Evolutionary conservation across 805 yeast genomes (phyloP), one percentile per base, ranked within the genome.

Genomic region (Zygosaccharomyces siamensis): DNA sequence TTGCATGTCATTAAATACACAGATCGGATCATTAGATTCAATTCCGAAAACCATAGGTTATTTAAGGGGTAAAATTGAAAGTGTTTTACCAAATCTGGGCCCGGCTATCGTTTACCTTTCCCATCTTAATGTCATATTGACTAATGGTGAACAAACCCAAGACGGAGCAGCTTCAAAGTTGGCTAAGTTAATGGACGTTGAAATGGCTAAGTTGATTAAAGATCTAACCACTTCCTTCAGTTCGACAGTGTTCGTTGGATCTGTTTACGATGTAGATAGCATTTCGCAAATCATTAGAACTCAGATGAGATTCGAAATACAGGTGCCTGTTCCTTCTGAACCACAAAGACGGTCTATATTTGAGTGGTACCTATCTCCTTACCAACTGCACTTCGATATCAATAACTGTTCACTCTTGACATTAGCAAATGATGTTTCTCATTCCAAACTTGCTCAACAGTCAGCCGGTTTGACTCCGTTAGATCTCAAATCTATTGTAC

Each of bases 381-480:
- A 60, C 20, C 70, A 69, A 32, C 51, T 60, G 10, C 60, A 62
- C 38, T 43, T 39, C 2, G 41, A 41, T 1, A 21, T 18, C 7
- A 8, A 30, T 2, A 10, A 10, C 7, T 12, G 43, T 24, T 40
- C 39, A 7, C 23, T 18, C 1, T 54, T 56, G 8, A 11, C 26
- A 4, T 6, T 45, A 3, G 51, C 44, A 0, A 16, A 43, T 2
- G 51, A 55, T 56, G 78, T 89, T 3, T 75, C 81, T 2, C 57
- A 77, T 5, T 68, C 73, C 1, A 68, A 79, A 0, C 69, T 93
- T 27, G 85, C 97, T 0, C 68, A 86, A 43, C 96, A 89, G 59
- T 86, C 96, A 50, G 98, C 98, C 2, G 98, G 98, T 18, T 72
- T 92, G 47, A 86, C 93, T 0, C 95, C 97, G 1, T 73, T 85